Conservation (phyloP, 2,329 filamentous ascomycete genomes). For the Ascocoryne sarcoides region DNA sequence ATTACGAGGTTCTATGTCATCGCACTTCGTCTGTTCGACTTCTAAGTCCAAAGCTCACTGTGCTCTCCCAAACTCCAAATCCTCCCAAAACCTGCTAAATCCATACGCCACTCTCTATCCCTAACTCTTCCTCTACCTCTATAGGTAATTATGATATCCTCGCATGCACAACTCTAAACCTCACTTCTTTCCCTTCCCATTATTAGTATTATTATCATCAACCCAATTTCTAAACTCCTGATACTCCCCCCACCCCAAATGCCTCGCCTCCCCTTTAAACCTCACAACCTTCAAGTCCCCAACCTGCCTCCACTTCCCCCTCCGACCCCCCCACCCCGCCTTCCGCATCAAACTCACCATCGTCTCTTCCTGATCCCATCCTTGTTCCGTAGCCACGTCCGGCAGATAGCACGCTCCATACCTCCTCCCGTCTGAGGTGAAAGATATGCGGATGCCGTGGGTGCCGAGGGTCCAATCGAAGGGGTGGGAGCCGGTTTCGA, state of each 20-base stretch:
- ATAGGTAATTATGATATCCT: background rate
- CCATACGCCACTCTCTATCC: background rate
- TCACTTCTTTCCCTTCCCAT: conserved; percentile 7
- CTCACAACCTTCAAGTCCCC: conserved; percentile 64
- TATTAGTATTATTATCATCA: no score
- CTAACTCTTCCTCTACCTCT: background rate
- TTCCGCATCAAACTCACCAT: conserved; percentile 86
- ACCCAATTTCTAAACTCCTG: conserved; percentile 73
- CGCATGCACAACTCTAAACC: no score
- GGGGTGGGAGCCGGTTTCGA: conserved; percentile 63
- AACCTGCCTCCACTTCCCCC: conserved; percentile 65
- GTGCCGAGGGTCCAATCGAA: conserved; percentile 81
- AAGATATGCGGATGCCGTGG: conserved; percentile 82
- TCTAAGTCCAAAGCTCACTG: no score
- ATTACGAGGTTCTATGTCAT: no score
- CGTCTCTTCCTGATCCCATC: conserved; percentile 91
- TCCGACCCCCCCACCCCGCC: conserved; percentile 73
- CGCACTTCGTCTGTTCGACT: no score
- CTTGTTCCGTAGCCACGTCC: conserved; percentile 84
- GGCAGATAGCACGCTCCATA: conserved; percentile 88
- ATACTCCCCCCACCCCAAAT: conserved; percentile 63
- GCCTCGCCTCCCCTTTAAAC: conserved; percentile 79
- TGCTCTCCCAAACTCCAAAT: no score
- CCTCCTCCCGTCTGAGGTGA: conserved; percentile 61
- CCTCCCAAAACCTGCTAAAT: no score